A percentile compares a stretch with the other conserved stretches of the same genome.
Conservation (phyloP, 2,329 filamentous ascomycete genomes). For the Aspergillus hiratsukae region DNA sequence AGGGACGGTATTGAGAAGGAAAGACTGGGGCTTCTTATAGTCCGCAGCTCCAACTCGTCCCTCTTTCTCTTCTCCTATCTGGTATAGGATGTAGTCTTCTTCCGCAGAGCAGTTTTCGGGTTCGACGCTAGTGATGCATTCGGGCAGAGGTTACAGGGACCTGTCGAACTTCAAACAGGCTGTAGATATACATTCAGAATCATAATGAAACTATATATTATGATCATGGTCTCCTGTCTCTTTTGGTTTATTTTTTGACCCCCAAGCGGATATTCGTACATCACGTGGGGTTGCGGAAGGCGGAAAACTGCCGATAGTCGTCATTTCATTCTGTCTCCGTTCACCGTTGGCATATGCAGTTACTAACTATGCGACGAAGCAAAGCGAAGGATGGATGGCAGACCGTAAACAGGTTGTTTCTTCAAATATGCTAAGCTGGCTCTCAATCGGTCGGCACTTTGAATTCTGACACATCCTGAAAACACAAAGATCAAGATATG, state of each 20-base stretch:
- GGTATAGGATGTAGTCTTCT: neutral
- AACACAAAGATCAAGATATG: constrained; percentile 10
- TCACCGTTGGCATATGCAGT: neutral
- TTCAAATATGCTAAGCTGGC: neutral
- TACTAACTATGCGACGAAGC: neutral
- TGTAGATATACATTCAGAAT: neutral
- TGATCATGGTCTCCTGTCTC: neutral
- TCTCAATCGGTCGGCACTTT: neutral
- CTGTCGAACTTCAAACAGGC: neutral
- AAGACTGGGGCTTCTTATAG: neutral
- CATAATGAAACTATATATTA: neutral
- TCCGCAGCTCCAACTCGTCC: too few species aligned
- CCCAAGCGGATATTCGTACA: neutral
- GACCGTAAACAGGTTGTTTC: neutral
- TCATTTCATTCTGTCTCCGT: neutral
- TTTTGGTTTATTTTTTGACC: neutral
- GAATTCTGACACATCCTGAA: neutral
- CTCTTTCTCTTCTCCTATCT: neutral
- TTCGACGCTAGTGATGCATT: neutral
- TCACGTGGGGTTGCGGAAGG: neutral
- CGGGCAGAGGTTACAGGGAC: neutral
- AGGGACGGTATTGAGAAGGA: neutral
- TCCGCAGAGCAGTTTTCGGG: neutral
- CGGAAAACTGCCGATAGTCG: neutral
- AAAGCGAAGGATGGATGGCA: neutral